Evolutionary conservation across 208 protist genomes (phyloP).

Genomic region (Strigomonas oncopelti): DNA sequence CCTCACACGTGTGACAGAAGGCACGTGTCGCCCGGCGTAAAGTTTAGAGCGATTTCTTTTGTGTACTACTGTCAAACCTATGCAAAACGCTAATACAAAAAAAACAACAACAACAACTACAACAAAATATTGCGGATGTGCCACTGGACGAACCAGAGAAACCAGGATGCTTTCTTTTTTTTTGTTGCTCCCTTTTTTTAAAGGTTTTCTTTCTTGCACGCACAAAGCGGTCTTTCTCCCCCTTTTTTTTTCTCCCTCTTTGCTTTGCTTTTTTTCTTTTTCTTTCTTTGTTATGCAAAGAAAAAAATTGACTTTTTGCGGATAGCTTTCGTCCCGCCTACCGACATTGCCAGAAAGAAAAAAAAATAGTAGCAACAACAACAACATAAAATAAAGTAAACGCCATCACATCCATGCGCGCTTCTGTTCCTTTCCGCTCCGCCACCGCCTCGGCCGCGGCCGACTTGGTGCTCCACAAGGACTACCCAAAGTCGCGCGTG

Average conservation of each 20-base stretch:
- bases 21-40: neutral
- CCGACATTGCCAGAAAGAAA: neutral
- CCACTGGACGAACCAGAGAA: too few species aligned
- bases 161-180: too few species aligned
- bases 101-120: neutral
- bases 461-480: slow-evolving; percentile 15
- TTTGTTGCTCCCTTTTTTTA: slow-evolving; percentile 2
- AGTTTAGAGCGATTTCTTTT: neutral
- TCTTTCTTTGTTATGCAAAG: slow-evolving; percentile 1
- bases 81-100: neutral
- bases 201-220: too few species aligned
- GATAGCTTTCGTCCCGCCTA: too few species aligned
- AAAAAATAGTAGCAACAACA: neutral
- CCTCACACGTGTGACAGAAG: neutral
- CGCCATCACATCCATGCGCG: neutral
- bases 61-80: neutral
- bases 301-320: too few species aligned
- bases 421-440: neutral
- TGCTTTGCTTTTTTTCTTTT: slow-evolving; percentile 13
- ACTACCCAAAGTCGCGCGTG: slow-evolving; percentile 31
- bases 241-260: slow-evolving; percentile 5
- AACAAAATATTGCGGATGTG: too few species aligned
- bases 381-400: neutral
- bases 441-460: neutral
- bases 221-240: neutral